Evolutionary conservation across 1,284 basidiomycete genomes (phyloP).

Genomic region (Rhodotorula sp.): DNA sequence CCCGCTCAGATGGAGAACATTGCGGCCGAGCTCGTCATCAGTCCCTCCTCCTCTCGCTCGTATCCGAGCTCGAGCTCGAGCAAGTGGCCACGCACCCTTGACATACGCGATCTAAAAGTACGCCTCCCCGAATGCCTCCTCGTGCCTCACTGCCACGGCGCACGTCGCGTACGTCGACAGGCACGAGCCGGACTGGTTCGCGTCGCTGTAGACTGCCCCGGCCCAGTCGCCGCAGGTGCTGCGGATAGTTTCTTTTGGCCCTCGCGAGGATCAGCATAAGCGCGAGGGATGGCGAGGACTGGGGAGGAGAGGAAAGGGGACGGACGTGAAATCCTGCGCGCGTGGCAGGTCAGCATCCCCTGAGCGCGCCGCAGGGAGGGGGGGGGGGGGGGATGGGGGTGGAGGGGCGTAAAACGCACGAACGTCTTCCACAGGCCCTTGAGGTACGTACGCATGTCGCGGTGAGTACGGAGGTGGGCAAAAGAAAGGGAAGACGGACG

Average conservation of each 20-base stretch:
- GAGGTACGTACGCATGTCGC: conserved; percentile 22
- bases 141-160: neutral
- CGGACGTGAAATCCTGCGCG: too few species aligned
- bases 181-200: neutral
- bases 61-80: too few species aligned
- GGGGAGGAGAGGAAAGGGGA: neutral
- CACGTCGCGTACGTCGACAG: conserved; percentile 12
- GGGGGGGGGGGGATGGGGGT: neutral
- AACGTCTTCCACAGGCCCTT: conserved; percentile 7
- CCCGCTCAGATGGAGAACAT: neutral
- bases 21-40: neutral
- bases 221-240: conserved; percentile 15
- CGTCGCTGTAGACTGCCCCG: conserved; percentile 1
- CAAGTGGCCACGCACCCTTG: conserved; percentile 9
- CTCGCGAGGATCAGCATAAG: too few species aligned
- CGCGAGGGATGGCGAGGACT: neutral
- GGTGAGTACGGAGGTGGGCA: too few species aligned
- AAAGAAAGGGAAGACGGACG: too few species aligned
- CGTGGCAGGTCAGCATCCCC: too few species aligned
- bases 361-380: too few species aligned
- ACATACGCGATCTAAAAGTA: conserved; percentile 23
- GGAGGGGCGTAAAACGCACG: too few species aligned
- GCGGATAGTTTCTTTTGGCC: too few species aligned
- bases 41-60: too few species aligned
- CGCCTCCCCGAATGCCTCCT: conserved; percentile 4